Percentiles rank a stretch among this genome's conserved stretches.
Conservation (phyloP, 345 rosid genomes). For the Conringia planisiliqua region DNA sequence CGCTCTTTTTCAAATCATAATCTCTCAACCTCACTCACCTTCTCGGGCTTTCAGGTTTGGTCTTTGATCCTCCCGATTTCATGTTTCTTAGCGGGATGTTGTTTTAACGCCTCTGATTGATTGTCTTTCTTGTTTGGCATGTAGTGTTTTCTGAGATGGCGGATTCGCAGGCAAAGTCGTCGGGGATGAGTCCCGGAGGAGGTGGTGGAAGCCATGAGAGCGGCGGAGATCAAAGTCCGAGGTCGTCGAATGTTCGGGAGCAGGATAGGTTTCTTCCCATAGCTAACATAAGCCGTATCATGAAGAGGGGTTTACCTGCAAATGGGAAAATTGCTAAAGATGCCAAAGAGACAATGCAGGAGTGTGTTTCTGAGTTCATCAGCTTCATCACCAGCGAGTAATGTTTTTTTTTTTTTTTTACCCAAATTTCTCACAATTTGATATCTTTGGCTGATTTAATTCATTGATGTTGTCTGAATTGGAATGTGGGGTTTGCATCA, state of each 20-base stretch:
- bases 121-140: not conserved
- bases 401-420: not conserved
- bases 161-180: constrained; percentile 29
- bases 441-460: not conserved
- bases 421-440: not conserved
- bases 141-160: constrained; percentile 44
- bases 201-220: constrained; percentile 79
- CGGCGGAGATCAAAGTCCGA: constrained; percentile 89
- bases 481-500: not conserved
- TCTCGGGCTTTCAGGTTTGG: not conserved
- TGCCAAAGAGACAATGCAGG: constrained; percentile 72
- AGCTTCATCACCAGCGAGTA: constrained; percentile 70
- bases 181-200: constrained; percentile 47
- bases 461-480: not conserved
- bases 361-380: constrained; percentile 77
- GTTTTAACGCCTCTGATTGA: constrained; percentile 1
- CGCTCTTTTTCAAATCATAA: constrained; percentile 50
- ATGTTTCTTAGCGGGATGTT: not conserved
- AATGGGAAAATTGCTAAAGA: constrained; percentile 72
- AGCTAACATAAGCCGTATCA: constrained; percentile 69
- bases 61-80: constrained; percentile 3
- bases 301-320: constrained; percentile 62
- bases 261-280: constrained; percentile 68
- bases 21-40: not conserved
- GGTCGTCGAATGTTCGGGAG: constrained; percentile 51